Conservation (phyloP, 2,329 filamentous ascomycete species). For the Sporothrix mexicana region DNA sequence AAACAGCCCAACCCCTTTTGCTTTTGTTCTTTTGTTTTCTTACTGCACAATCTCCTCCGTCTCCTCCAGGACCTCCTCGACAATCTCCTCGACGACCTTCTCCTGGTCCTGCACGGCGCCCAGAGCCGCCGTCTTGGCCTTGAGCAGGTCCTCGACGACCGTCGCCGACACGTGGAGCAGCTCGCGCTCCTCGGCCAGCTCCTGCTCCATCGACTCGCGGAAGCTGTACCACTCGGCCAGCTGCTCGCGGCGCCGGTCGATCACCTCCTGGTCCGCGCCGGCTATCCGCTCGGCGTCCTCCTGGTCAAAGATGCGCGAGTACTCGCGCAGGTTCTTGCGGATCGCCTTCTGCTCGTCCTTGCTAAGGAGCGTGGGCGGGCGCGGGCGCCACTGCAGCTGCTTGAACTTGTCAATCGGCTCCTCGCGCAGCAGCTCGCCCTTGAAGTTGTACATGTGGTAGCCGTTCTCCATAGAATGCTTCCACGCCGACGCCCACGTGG, state of each 20-base stretch:
- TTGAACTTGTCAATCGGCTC: constrained; percentile 97
- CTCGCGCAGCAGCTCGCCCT: constrained; percentile 85
- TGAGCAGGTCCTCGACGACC: constrained; percentile 65
- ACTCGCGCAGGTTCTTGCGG: constrained; percentile 97
- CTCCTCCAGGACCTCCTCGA: constrained; percentile 84
- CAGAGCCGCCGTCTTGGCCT: constrained; percentile 59
- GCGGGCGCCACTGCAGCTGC: constrained; percentile 93
- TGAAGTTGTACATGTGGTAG: constrained; percentile 98
- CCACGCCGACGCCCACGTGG: constrained; percentile 92
- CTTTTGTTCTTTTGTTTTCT: too few relatives aligned
- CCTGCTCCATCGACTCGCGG: constrained; percentile 74
- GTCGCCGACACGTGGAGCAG: constrained; percentile 70
- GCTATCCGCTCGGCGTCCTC: constrained; percentile 93
- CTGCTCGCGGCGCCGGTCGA: constrained; percentile 81
- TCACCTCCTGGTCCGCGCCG: constrained; percentile 90
- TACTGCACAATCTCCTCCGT: constrained; percentile 74
- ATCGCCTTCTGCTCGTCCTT: constrained; percentile 98
- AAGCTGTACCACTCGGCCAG: constrained; percentile 90
- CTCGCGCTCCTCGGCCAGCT: constrained; percentile 74
- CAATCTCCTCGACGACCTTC: constrained; percentile 84
- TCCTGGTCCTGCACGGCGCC: constrained; percentile 72
- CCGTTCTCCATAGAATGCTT: constrained; percentile 99
- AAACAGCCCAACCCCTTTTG: not conserved
- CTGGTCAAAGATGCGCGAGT: constrained; percentile 92
- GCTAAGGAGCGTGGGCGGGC: constrained; percentile 85